phyloP scores from a whole-genome alignment of 2,329 filamentous ascomycete species.

The Hysterium pulicare region DNA sequence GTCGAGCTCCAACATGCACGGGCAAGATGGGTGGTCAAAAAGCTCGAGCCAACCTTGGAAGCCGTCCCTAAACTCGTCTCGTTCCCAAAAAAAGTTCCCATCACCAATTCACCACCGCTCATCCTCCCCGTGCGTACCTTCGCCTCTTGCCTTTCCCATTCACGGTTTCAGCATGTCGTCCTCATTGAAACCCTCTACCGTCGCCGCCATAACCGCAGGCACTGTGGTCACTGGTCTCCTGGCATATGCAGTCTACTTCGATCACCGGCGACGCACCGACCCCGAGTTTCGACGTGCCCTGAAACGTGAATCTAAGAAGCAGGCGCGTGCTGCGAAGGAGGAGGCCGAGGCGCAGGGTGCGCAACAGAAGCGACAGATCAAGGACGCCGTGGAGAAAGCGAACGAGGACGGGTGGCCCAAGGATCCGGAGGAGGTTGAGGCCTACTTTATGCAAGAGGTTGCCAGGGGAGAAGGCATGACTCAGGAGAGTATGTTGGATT shows the following conservation, averaged over 20 bases:
- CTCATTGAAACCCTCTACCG: constrained; percentile 54
- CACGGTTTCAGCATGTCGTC: constrained; percentile 24
- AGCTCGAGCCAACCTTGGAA: constrained; percentile 18
- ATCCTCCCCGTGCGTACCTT: constrained; percentile 4
- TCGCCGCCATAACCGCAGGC: constrained; percentile 57
- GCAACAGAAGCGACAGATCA: constrained; percentile 71
- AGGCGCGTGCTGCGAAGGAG: constrained; percentile 69
- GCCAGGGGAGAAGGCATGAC: constrained; percentile 81
- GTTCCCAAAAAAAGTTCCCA: constrained; percentile 7
- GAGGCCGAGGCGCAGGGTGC: constrained; percentile 63
- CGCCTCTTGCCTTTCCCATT: constrained; percentile 7
- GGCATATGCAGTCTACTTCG: constrained; percentile 65
- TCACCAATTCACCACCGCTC: constrained; percentile 6
- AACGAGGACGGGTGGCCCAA: constrained; percentile 89
- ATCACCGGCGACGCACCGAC: constrained; percentile 62
- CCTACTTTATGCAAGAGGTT: constrained; percentile 95
- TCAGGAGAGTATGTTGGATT: constrained; percentile 65
- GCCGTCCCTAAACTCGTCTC: no score
- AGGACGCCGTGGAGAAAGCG: constrained; percentile 71
- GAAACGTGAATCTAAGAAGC: constrained; percentile 72
- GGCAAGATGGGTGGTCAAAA: no score
- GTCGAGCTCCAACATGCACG: no score
- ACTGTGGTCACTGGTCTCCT: constrained; percentile 57
- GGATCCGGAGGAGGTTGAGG: constrained; percentile 88
- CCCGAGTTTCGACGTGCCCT: constrained; percentile 60